Percentiles rank a stretch among this genome's conserved stretches.
Conservation (phyloP, 345 rosid species). For the Salix udensis region DNA sequence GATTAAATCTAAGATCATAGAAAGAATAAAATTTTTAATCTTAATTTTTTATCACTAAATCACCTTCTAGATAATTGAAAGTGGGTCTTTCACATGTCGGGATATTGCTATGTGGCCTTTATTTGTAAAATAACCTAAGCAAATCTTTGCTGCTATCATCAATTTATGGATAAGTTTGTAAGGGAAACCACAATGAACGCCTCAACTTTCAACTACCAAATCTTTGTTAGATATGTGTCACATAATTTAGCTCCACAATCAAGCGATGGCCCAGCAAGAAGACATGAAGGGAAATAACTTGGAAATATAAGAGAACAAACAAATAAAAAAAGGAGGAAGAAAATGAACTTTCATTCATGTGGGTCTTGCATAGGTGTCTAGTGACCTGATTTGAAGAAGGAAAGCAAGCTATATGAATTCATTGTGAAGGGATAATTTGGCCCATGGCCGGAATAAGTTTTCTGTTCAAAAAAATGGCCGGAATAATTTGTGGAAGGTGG, state of each 20-base stretch:
- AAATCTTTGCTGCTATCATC: background rate
- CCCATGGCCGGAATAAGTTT: slow-evolving; percentile 1
- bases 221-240: slow-evolving; percentile 13
- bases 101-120: background rate
- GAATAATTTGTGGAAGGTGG: slow-evolving; percentile 19
- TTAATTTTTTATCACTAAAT: too few species aligned
- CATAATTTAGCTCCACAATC: slow-evolving; percentile 11
- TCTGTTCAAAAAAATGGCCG: background rate
- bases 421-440: slow-evolving; percentile 3
- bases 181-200: background rate
- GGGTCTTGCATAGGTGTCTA: slow-evolving; percentile 10
- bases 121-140: background rate
- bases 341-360: slow-evolving; percentile 8
- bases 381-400: slow-evolving; percentile 6
- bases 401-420: slow-evolving; percentile 17
- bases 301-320: slow-evolving; percentile 14
- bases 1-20: too few species aligned
- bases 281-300: slow-evolving; percentile 17
- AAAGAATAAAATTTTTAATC: fast-evolving
- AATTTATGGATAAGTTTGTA: slow-evolving; percentile 10
- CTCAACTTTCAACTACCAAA: slow-evolving; percentile 12
- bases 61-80: too few species aligned
- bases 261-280: slow-evolving; percentile 10
- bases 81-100: background rate
- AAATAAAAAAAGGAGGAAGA: slow-evolving; percentile 6